Evolutionary conservation across 345 rosid genomes (phyloP).

Genomic region (Firmiana major): DNA sequence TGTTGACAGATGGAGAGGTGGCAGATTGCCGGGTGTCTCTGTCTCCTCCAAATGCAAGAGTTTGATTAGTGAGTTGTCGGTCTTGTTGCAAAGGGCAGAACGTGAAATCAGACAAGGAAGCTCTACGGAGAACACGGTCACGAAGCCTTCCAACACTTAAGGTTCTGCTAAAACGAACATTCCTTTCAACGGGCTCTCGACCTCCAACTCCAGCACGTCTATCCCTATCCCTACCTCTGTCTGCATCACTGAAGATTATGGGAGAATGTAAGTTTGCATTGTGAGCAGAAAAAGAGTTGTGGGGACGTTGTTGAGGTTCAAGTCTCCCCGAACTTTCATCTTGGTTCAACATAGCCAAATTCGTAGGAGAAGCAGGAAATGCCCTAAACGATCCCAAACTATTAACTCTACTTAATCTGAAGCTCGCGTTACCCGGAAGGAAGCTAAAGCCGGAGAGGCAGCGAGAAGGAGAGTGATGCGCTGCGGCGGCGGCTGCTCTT

Average conservation of each 20-base stretch:
- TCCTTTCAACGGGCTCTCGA: slow-evolving; percentile 68
- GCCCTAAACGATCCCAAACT: slow-evolving; percentile 76
- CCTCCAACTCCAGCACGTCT: slow-evolving; percentile 41
- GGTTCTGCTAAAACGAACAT: slow-evolving; percentile 86
- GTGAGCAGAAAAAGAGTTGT: slow-evolving; percentile 19
- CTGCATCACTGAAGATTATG: slow-evolving; percentile 25
- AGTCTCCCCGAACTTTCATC: slow-evolving; percentile 28
- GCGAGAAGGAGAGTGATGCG: slow-evolving; percentile 66
- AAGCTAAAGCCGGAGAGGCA: slow-evolving; percentile 47
- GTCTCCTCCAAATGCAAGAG: slow-evolving; percentile 32
- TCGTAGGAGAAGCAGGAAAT: slow-evolving; percentile 42
- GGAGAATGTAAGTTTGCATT: slow-evolving; percentile 37
- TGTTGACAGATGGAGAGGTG: slow-evolving; percentile 26
- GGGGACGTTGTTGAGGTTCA: not conserved
- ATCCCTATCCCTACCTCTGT: slow-evolving; percentile 28
- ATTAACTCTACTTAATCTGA: slow-evolving; percentile 66
- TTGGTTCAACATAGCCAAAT: slow-evolving; percentile 27
- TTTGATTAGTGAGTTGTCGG: slow-evolving; percentile 36
- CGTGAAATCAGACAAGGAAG: slow-evolving; percentile 61
- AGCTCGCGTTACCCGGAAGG: slow-evolving; percentile 76
- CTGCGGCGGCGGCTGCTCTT: slow-evolving; percentile 44
- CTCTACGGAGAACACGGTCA: slow-evolving; percentile 85
- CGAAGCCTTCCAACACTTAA: slow-evolving; percentile 98
- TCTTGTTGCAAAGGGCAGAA: slow-evolving; percentile 52
- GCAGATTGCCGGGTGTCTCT: slow-evolving; percentile 30